Evolutionary conservation across 169 alveolate genomes (phyloP).

Genomic region (Plasmodium knowlesi): DNA sequence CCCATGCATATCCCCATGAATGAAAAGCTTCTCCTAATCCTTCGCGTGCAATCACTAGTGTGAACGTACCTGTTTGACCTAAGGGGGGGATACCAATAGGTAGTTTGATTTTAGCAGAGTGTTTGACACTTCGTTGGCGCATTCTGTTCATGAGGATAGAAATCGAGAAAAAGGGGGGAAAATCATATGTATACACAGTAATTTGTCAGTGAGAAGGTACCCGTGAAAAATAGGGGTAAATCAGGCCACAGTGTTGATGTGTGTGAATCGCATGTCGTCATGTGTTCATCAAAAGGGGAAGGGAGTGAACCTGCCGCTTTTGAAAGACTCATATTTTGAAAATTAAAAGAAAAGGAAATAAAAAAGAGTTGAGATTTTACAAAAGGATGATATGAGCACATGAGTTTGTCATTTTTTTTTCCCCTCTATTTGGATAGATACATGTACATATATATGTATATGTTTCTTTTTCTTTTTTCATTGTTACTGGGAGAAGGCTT

Average conservation of each 20-base stretch:
- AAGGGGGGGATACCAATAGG: background rate
- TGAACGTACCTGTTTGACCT: background rate
- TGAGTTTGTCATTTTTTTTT: background rate
- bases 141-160: background rate
- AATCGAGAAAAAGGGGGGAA: background rate
- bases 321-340: background rate
- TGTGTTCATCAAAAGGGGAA: background rate
- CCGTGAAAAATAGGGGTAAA: background rate
- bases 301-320: background rate
- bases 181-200: background rate
- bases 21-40: background rate
- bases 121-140: background rate
- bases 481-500: background rate
- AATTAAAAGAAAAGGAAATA: background rate
- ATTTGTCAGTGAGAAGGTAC: background rate
- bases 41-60: background rate
- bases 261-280: background rate
- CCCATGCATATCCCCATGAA: too few species aligned
- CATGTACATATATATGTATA: background rate
- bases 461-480: background rate
- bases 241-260: background rate
- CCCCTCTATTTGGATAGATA: background rate
- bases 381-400: background rate
- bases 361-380: background rate
- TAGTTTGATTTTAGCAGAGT: slow-evolving; percentile 1